These are phyloP conservation scores for Blastobotrys capitulatus DNA, from an alignment of 1,139 yeast genomes.

Conservation along the genomic window DNA sequence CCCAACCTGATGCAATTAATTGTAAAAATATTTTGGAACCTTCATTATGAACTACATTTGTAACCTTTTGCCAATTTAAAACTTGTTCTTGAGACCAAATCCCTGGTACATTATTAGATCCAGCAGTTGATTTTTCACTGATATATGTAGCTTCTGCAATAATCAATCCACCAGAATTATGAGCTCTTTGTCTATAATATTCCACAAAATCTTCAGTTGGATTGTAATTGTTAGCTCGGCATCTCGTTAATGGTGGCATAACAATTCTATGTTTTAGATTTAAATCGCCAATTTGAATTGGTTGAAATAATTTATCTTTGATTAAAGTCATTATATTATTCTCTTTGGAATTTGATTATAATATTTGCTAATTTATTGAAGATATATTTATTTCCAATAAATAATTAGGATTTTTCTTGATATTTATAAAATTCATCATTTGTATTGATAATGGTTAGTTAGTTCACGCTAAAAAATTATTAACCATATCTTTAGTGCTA, in stretches of 20 bases:
- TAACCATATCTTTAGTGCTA: no score
- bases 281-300: slow-evolving; percentile 28
- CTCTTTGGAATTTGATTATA: no score
- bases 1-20: slow-evolving; percentile 40
- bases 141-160: slow-evolving; percentile 43
- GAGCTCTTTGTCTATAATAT: slow-evolving; percentile 51
- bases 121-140: slow-evolving; percentile 33
- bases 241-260: slow-evolving; percentile 50
- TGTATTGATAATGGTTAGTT: no score
- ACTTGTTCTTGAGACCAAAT: slow-evolving; percentile 41
- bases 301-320: slow-evolving; percentile 25
- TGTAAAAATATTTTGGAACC: slow-evolving; percentile 35
- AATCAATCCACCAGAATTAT: slow-evolving; percentile 45
- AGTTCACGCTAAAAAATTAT: no score
- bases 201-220: slow-evolving; percentile 44
- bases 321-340: no score
- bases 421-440: no score
- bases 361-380: no score
- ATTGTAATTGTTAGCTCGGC: slow-evolving; percentile 35
- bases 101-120: slow-evolving; percentile 39
- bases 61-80: slow-evolving; percentile 36
- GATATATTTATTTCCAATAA: no score
- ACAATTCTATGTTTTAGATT: slow-evolving; percentile 38
- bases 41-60: slow-evolving; percentile 36
- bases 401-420: no score